Base-by-base conservation (phyloP, 768 basidiomycete species). In the Tylopilus sp. region DNA sequence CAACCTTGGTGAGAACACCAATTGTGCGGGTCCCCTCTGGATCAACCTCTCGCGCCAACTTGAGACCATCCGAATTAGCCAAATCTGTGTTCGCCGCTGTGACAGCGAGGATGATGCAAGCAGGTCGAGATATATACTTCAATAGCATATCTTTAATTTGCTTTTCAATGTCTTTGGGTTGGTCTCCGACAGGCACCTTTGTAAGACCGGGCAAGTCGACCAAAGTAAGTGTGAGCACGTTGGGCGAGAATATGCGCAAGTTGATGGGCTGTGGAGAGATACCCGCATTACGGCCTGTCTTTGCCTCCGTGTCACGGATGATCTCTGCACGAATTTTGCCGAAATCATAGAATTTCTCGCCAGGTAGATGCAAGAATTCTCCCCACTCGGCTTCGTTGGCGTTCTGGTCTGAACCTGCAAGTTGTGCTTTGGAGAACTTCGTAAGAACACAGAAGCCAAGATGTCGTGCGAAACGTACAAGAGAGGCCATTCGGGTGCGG, bases 241-340 rank as follows among this genome's bases (percentile, higher is more conserved):
- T 92, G 25, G 97, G 97, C 2, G 96, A 98, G 77, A 83, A 98
- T 71, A 99, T 89, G 56, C 97, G 92, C 52, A 99, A 76, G 74
- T 98, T 98, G 81, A 98, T 99, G 50, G 97, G 94, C 53, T 86
- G 82, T 14, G 97, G 93, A 2, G 97, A 98, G 65, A 98, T 98
- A 53, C 97, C 96, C 37, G 96, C 95, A 68, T 99, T 99, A 72
- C 89, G 90, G 53, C 97, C 97, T 0, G 97, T 99, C 81, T 98
- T 98, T 53, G 91, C 90, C 68, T 98, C 97, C 1, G 97, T 99
- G 71, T 99, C 97, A 58, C 86, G 85, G 28, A 98, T 81, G 59
- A 99, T 99, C 73, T 99, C 97, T 36, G 88, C 91, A 53, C 96
- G 80, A 68, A 98, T 97, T 79, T 97, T 95, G 72, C 85, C 79